Percentiles rank a stretch among this genome's conserved stretches.
Evolutionary conservation across 306 rosid species (phyloP).

Genomic region (Begonia peltatifolia): DNA sequence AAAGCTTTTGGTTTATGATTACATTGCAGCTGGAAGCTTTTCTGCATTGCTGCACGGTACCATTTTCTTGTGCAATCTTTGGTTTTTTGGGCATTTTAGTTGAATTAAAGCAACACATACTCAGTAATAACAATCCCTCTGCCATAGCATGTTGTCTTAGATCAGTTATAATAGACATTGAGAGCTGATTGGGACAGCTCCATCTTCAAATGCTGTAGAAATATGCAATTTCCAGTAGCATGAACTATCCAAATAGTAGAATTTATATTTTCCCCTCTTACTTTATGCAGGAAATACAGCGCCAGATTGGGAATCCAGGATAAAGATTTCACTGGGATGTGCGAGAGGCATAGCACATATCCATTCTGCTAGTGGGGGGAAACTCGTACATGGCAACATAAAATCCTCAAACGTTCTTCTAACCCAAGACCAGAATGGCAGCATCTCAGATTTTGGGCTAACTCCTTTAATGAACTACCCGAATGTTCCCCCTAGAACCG

Average conservation of each 20-base stretch:
- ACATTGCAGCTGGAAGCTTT: slow-evolving; percentile 17
- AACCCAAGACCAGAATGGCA: slow-evolving; percentile 37
- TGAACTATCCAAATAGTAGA: neutral
- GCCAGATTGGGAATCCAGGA: slow-evolving; percentile 74
- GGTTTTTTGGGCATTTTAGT: neutral
- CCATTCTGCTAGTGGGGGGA: slow-evolving; percentile 62
- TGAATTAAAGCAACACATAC: too few species aligned
- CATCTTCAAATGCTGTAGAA: too few species aligned
- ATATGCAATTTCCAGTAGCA: too few species aligned
- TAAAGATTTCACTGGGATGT: slow-evolving; percentile 63
- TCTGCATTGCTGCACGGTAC: slow-evolving; percentile 20
- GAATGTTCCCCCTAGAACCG: too few species aligned
- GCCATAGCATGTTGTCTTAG: too few species aligned
- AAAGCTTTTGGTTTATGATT: slow-evolving; percentile 26
- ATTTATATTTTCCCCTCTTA: neutral
- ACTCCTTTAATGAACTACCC: too few species aligned
- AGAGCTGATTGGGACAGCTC: too few species aligned
- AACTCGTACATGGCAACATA: slow-evolving; percentile 69
- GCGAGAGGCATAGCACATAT: slow-evolving; percentile 73
- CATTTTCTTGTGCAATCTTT: neutral
- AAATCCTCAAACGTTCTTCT: slow-evolving; percentile 30
- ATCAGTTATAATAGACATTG: too few species aligned
- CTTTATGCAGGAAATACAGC: slow-evolving; percentile 43
- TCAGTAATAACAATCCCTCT: too few species aligned
- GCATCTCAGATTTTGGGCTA: slow-evolving; percentile 22